Evolutionary conservation across 139 green algal species (phyloP).

Genomic region (Haematococcus lacustris): DNA sequence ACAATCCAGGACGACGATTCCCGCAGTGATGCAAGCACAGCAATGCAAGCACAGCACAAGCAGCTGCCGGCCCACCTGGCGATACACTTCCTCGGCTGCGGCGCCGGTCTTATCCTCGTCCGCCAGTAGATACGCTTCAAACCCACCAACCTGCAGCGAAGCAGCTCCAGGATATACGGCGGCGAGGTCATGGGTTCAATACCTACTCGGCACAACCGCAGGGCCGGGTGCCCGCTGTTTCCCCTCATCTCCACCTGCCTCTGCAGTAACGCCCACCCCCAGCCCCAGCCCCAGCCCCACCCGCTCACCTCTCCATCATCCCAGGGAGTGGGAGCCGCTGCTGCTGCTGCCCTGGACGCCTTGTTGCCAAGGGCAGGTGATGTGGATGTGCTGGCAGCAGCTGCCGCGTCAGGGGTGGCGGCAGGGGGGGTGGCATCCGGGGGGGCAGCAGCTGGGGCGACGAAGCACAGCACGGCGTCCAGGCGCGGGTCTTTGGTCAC

Average conservation of each 20-base stretch:
- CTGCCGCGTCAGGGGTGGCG: conserved; percentile 27
- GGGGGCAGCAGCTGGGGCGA: too few species aligned
- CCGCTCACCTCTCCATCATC: conserved; percentile 5
- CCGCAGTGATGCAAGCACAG: too few species aligned
- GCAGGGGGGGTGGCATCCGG: too few species aligned
- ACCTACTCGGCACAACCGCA: too few species aligned
- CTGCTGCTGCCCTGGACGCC: background rate
- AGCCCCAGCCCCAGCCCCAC: too few species aligned
- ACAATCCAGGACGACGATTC: too few species aligned
- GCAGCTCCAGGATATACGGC: too few species aligned
- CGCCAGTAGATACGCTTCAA: conserved; percentile 75
- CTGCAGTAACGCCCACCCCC: too few species aligned
- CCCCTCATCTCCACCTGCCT: too few species aligned
- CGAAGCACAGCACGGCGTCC: conserved; percentile 73
- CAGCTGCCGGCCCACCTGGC: background rate
- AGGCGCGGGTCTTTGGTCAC: conserved; percentile 52
- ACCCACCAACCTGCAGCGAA: conserved; percentile 64
- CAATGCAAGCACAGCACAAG: background rate
- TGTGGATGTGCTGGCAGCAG: conserved; percentile 5
- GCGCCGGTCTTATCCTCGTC: conserved; percentile 53
- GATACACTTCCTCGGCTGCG: conserved; percentile 34
- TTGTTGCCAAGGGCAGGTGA: too few species aligned
- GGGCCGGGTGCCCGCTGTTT: too few species aligned
- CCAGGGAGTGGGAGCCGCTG: background rate
- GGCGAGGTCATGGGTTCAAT: too few species aligned